These are phyloP conservation scores for Pseudocercospora cruenta DNA, from an alignment of 2,329 filamentous ascomycete species.

Conservation along the genomic window DNA sequence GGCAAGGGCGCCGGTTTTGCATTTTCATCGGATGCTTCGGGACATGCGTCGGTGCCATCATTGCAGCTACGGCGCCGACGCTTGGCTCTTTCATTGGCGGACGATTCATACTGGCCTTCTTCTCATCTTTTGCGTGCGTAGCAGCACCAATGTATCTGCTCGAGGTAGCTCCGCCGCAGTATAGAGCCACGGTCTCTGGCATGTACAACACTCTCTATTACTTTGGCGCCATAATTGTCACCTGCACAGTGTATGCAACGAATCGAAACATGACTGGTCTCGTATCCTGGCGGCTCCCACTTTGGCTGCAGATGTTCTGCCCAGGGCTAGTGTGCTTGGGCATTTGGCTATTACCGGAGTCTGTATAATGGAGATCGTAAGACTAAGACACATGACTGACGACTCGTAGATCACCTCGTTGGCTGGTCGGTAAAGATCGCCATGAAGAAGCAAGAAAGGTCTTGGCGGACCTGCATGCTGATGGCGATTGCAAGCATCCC, in stretches of 20 bases:
- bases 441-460: background rate
- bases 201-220: conserved; percentile 41
- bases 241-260: background rate
- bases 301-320: background rate
- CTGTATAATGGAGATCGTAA: background rate
- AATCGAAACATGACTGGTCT: background rate
- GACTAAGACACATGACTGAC: background rate
- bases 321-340: background rate
- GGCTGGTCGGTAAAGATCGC: background rate
- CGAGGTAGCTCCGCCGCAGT: conserved; percentile 37
- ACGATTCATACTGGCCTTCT: conserved; percentile 34
- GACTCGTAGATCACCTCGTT: background rate
- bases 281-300: background rate
- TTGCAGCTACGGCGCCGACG: conserved; percentile 32
- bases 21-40: conserved; percentile 46
- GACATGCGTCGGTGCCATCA: conserved; percentile 31
- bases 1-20: conserved; percentile 48
- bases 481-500: background rate
- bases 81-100: conserved; percentile 35
- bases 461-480: background rate
- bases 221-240: conserved; percentile 27
- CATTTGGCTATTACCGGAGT: background rate
- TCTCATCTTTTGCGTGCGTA: conserved; percentile 12
- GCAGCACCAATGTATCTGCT: conserved; percentile 26
- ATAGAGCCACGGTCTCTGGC: conserved; percentile 36